Base-by-base conservation (phyloP, 1,284 basidiomycete genomes). In the Waitea zeae region DNA sequence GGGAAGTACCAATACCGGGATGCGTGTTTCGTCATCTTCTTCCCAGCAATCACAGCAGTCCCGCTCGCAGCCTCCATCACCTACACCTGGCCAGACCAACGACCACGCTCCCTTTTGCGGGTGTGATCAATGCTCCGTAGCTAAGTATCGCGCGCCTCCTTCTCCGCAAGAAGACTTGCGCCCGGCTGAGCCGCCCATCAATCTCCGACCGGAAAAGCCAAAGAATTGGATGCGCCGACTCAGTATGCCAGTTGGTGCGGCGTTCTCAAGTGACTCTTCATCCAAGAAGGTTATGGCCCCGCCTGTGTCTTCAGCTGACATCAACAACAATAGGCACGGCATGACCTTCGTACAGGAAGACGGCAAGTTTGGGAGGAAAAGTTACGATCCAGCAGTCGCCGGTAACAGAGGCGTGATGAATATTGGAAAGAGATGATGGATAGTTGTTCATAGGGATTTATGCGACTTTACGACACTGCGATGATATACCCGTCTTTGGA, bases 171-270 rank as follows among this genome's bases (percentile, higher is more conserved):
- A 46, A 32, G 57, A 57, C 41, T 47, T 58, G 13, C 59, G 60
- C 14, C 60, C 62, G 11, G 58, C 57, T 3, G 57, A 56, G 30
- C 52, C 58, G 15, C 59, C 62, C 1, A 57, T 60, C 30, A 38
- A 45, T 9, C 49, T 63, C 17, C 62, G 61, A 9, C 58, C 53
- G 17, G 67, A 72, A 43, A 77, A 74, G 42, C 62, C 69, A 6
- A 76, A 67, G 43, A 66, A 74, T 0, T 83, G 80, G 79, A 78
- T 82, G 41, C 56, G 76, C 26, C 58, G 79, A 36, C 49, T 83
- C 38, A 83, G 79, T 44, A 79, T 82, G 76, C 78, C 79, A 1
- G 67, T 66, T 1, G 57, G 59, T 14, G 62, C 61, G 36, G 62
- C 69, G 14, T 70, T 77, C 44, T 62, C 59, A 4, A n/a, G n/a